Evolutionary conservation across 176 grass and related monocot genomes (phyloP).

Genomic region (Ampelocalamus luodianensis): DNA sequence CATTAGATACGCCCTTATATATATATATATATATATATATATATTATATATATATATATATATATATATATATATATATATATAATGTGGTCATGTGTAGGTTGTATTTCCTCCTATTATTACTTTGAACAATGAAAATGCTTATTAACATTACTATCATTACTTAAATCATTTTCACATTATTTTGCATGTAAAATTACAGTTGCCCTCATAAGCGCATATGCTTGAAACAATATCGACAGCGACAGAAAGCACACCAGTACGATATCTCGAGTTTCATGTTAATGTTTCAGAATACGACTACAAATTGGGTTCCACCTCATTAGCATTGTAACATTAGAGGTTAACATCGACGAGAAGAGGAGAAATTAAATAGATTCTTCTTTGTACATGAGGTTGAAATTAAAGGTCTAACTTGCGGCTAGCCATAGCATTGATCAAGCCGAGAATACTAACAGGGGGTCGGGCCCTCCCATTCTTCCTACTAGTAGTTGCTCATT

Average conservation of each 20-base stretch:
- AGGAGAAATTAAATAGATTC: not conserved
- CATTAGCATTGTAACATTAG: not conserved
- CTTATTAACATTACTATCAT: not conserved
- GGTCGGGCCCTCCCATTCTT: not conserved
- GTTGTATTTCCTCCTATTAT: not conserved
- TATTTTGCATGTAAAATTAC: not conserved
- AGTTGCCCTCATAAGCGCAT: not conserved
- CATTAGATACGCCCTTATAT: too few relatives aligned
- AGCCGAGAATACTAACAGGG: not conserved
- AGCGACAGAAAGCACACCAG: not conserved
- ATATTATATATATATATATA: too few relatives aligned
- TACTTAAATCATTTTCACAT: not conserved
- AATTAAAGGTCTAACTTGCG: not conserved
- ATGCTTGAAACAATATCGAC: not conserved
- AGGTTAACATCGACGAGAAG: conserved; percentile 6
- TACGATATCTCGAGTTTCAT: not conserved
- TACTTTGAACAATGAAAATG: not conserved
- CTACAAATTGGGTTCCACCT: not conserved
- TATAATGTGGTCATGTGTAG: too few relatives aligned
- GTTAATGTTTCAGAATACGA: not conserved
- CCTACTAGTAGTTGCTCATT: not conserved
- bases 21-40: too few relatives aligned
- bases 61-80: too few relatives aligned
- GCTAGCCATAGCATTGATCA: not conserved
- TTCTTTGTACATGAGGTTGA: not conserved